Evolutionary conservation across 495 filamentous ascomycete species (phyloP), one percentile per base, ranked within the genome.

Genomic region (Daldinia childiae): DNA sequence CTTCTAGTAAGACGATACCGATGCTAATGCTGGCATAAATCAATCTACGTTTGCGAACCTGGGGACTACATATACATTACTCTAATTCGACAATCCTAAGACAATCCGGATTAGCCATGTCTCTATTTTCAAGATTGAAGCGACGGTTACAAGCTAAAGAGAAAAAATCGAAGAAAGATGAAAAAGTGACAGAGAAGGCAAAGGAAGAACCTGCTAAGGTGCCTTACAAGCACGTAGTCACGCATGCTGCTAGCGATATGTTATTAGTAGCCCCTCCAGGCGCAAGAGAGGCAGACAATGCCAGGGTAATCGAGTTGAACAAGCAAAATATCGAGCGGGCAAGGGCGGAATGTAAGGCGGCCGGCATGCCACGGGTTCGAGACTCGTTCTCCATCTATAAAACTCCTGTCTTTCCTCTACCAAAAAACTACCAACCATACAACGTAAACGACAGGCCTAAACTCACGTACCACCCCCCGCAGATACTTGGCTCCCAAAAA

Each of bases 191-290:
- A 58, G 78, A 81, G 72, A 80, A 77, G 76, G 74, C 76, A 15
- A 82, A 82, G 71, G 66, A 79, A 24, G 78, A 82, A 71, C 34
- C 74, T 14, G 62, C 66, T 41, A 84, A 84, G 70, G 21, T 76
- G 27, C 82, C 82, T 17, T 89, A 89, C 72, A 81, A 76, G 64
- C 87, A 89, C 66, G 72, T 87, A n/a, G 84, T 85, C 24, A 86
- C 79, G 32, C 87, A 89, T 77, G 87, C 87, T 43, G 85, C 84
- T 56, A 72, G 79, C 41, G 87, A 91, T 71, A 84, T 88, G 55
- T 60, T 88, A 43, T 79, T 82, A n/a, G 80, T 82, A 17, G 83
- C 84, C 2, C 88, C 87, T 6, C 76, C 82, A 0, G 80, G 74
- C 26, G 87, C 83, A 82, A 81, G 80, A 60, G 74, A 82, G 5